Conservation (phyloP, 768 basidiomycete species). For the Tephrocybe sp. region DNA sequence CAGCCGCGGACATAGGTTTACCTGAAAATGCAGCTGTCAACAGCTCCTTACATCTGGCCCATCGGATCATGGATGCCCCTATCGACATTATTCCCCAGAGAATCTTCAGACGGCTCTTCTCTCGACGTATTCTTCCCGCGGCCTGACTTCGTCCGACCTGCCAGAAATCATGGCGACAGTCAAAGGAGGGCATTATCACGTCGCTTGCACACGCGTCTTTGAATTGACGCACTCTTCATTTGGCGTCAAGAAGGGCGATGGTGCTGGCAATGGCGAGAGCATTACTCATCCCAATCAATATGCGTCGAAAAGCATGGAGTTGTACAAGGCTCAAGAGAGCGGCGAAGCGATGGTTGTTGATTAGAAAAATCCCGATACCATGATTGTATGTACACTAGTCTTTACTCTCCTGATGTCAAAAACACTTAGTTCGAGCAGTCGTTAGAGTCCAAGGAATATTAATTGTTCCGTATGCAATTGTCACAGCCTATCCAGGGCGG, state of each 20-base stretch:
- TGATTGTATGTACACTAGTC: background rate
- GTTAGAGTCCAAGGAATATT: no score
- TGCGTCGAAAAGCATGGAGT: constrained; percentile 69
- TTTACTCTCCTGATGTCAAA: background rate
- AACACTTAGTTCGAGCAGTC: no score
- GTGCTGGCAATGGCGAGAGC: constrained; percentile 80
- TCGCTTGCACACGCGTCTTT: constrained; percentile 96
- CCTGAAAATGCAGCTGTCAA: constrained; percentile 63
- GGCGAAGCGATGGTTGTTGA: constrained; percentile 48
- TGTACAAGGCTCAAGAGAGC: constrained; percentile 45
- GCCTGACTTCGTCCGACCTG: constrained; percentile 67
- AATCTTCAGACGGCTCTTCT: constrained; percentile 80
- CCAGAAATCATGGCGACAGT: constrained; percentile 82
- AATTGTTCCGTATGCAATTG: no score
- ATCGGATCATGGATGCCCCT: constrained; percentile 87
- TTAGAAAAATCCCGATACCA: background rate
- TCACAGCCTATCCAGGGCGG: no score
- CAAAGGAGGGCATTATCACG: constrained; percentile 83
- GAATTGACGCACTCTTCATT: constrained; percentile 81
- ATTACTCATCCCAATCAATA: constrained; percentile 96
- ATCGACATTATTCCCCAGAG: constrained; percentile 82
- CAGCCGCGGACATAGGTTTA: constrained; percentile 1
- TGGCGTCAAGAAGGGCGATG: constrained; percentile 87
- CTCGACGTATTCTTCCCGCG: constrained; percentile 62
- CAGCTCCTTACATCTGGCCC: constrained; percentile 73